Percentiles rank a stretch among this genome's conserved stretches.
These are phyloP conservation scores for Cryphonectria radicalis DNA, from an alignment of 2,329 filamentous ascomycete species.

Conservation along the genomic window DNA sequence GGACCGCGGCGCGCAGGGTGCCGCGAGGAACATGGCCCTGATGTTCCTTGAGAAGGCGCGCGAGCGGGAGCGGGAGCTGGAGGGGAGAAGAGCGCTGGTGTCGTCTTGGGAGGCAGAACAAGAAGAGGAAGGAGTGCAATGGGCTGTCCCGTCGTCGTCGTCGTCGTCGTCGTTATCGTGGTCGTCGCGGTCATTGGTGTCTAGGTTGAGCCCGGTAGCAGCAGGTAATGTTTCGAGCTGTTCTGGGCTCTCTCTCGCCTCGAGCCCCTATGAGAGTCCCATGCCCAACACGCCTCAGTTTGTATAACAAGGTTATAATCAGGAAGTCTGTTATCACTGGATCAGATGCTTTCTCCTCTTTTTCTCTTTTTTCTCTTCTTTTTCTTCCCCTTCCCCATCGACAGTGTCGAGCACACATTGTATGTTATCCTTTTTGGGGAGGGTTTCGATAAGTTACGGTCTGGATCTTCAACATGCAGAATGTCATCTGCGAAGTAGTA, in stretches of 20 bases:
- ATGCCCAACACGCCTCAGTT: neutral
- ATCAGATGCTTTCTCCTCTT: neutral
- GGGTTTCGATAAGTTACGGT: neutral
- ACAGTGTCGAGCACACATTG: slow-evolving; percentile 1
- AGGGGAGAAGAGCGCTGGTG: neutral
- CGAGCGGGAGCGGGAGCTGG: neutral
- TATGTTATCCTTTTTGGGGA: neutral
- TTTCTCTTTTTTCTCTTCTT: neutral
- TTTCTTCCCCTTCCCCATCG: neutral
- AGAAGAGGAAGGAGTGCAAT: neutral
- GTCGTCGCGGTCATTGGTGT: neutral
- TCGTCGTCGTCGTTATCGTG: too few relatives aligned
- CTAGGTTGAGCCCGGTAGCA: neutral
- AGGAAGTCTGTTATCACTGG: neutral
- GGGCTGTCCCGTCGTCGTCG: neutral
- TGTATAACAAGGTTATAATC: neutral
- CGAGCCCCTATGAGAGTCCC: neutral
- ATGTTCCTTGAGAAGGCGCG: neutral
- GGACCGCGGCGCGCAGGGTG: neutral
- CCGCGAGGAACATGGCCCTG: neutral
- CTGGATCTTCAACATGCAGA: neutral
- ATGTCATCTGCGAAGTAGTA: slow-evolving; percentile 1
- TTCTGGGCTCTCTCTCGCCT: neutral
- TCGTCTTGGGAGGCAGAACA: neutral
- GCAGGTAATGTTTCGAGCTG: neutral